Evolutionary conservation across 1,139 yeast species (phyloP).

Genomic region (Suhomyces coccinellae): DNA sequence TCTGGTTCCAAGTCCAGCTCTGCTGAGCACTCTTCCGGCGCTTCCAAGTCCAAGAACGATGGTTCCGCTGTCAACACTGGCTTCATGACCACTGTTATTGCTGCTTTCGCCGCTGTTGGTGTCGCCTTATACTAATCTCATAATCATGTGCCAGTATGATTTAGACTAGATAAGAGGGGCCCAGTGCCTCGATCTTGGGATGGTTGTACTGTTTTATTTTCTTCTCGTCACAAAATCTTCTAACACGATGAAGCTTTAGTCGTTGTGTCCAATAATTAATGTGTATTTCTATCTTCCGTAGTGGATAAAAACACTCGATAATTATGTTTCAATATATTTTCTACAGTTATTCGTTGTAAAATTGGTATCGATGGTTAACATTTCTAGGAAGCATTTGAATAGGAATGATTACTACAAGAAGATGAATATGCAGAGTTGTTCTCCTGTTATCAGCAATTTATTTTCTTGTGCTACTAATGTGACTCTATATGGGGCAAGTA

Average conservation of each 20-base stretch:
- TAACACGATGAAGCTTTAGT: conserved; percentile 1
- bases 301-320: not conserved
- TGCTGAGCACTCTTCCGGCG: conserved; percentile 8
- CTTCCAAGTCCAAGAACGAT: conserved; percentile 16
- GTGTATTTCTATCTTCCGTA: conserved; percentile 1
- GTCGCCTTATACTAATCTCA: conserved; percentile 58
- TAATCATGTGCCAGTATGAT: conserved; percentile 3
- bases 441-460: no score
- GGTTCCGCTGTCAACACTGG: conserved; percentile 36
- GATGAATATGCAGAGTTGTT: no score
- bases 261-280: conserved; percentile 5
- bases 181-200: conserved; percentile 8
- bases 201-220: conserved; percentile 5
- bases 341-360: not conserved
- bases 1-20: conserved; percentile 28
- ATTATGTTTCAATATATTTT: not conserved
- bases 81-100: conserved; percentile 52
- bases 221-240: conserved; percentile 8
- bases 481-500: no score
- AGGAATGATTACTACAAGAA: no score
- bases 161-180: conserved; percentile 8
- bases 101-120: conserved; percentile 63
- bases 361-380: no score
- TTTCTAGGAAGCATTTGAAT: no score
- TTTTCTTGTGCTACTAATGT: no score